These are phyloP conservation scores for Hippophae rhamnoides DNA, from an alignment of 306 rosid species.

Conservation along the genomic window DNA sequence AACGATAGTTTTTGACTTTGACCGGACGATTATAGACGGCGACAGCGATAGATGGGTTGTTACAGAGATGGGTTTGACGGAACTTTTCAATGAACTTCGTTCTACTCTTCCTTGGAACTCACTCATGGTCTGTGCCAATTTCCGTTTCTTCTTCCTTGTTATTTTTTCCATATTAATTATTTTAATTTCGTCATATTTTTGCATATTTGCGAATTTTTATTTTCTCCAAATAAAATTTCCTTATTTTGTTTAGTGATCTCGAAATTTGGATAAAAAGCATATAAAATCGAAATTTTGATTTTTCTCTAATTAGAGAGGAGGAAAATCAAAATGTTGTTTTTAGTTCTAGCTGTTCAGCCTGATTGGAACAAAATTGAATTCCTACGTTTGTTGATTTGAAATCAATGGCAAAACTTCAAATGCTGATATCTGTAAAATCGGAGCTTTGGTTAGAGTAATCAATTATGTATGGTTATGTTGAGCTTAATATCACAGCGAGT, in stretches of 20 bases:
- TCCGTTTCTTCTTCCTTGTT: neutral
- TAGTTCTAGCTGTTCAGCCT: too few species aligned
- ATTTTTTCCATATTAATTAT: neutral
- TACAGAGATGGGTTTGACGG: constrained; percentile 45
- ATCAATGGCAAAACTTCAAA: too few species aligned
- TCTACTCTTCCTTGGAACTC: constrained; percentile 60
- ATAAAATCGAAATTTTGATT: neutral
- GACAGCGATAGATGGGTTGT: constrained; percentile 80
- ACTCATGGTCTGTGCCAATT: constrained; percentile 40
- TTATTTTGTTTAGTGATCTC: neutral
- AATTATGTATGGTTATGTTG: too few species aligned
- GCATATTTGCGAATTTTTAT: neutral
- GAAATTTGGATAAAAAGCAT: neutral
- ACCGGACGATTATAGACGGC: constrained; percentile 62
- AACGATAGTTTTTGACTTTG: constrained; percentile 60
- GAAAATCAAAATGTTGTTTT: too few species aligned
- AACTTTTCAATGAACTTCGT: constrained; percentile 46
- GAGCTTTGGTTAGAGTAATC: too few species aligned
- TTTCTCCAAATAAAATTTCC: neutral
- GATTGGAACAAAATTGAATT: too few species aligned
- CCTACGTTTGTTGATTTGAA: too few species aligned
- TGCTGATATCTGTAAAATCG: too few species aligned
- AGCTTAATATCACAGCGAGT: too few species aligned
- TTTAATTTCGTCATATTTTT: neutral
- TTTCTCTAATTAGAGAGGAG: neutral